Evolutionary conservation across 1,284 basidiomycete species (phyloP).

Genomic region (Rhodotorula sp.): DNA sequence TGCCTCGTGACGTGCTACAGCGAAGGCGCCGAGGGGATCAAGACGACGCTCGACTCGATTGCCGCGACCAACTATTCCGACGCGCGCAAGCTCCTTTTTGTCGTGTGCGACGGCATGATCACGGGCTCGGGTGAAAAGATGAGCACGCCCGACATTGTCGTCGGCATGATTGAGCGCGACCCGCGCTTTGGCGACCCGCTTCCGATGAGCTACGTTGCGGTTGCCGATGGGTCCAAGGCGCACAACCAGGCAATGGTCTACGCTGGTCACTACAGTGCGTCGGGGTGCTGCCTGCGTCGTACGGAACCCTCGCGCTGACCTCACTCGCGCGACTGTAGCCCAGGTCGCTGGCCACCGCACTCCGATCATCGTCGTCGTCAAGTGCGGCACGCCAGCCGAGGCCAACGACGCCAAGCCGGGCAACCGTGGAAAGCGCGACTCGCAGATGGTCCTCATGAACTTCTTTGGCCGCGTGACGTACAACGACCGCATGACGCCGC

Average conservation of each 20-base stretch:
- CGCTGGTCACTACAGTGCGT: constrained; percentile 95
- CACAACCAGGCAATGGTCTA: constrained; percentile 98
- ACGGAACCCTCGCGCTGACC: background rate
- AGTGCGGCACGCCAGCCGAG: constrained; percentile 83
- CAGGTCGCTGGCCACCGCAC: constrained; percentile 72
- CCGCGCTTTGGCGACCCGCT: constrained; percentile 92
- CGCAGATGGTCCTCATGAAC: constrained; percentile 98
- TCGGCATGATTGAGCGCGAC: constrained; percentile 87
- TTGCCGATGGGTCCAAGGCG: constrained; percentile 82
- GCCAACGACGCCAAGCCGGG: constrained; percentile 89
- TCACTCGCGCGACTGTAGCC: constrained; percentile 59
- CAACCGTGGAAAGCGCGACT: constrained; percentile 97
- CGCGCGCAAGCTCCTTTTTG: constrained; percentile 83
- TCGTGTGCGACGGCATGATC: constrained; percentile 98
- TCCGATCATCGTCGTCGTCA: constrained; percentile 93
- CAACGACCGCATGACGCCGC: constrained; percentile 95
- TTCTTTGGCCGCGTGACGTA: constrained; percentile 99
- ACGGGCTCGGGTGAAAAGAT: constrained; percentile 92
- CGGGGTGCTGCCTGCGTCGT: background rate
- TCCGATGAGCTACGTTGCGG: constrained; percentile 91
- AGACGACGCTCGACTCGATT: constrained; percentile 90
- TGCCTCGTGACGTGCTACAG: constrained; percentile 98
- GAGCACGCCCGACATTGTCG: constrained; percentile 96
- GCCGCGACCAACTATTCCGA: constrained; percentile 88
- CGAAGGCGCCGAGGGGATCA: constrained; percentile 88